Evolutionary conservation across 352 stramenopile genomes (phyloP), one percentile per base, ranked within the genome.

Genomic region (Phytophthora sp.): DNA sequence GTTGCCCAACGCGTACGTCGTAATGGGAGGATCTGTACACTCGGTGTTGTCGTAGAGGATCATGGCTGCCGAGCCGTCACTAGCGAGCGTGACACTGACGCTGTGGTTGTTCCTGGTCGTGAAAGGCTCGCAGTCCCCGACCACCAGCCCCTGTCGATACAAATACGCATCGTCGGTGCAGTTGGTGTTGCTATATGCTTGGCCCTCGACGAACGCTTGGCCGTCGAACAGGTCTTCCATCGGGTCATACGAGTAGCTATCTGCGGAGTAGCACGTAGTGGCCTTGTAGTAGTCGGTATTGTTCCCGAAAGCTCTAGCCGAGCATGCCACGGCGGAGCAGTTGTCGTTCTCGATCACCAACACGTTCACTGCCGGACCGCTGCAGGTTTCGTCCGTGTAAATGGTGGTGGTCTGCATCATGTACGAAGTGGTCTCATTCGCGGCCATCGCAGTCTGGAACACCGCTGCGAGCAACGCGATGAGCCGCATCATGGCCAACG

Each of bases 391-490:
- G 32, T 66, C 41, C 1, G 50, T 27, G 58, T 66, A 66, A 41
- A 66, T 62, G 20, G 58, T 32, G 0, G 58, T 66, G 39, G 58
- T 66, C 27, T 66, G 31, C 58, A 66, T 66, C 58, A 62, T 66
- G 50, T 66, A 66, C 8, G 58, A 61, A 1, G 52, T 37, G 27
- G 52, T 56, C n/a, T 17, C 4, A 21, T 24, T 23, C 1, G 15
- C n/a, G 4, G 9, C 20, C n/a, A 26, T 24, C 4, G 17, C 32
- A 2, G 24, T 15, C 13, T 38, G 21, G 6, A 35, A 8, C 30
- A 23, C 27, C 20, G 21, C 24, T 41, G 31, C 13, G 26, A 61
- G 15, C 30, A 53, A 8, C 38, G 27, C 23, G 26, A 57, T 4
- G 24, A n/a, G 51, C 51, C 31, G 26, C 51, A 51, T 55, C 48